Evolutionary conservation across 2,329 filamentous ascomycete genomes (phyloP).

Genomic region (Neodidymelliopsis sp.): DNA sequence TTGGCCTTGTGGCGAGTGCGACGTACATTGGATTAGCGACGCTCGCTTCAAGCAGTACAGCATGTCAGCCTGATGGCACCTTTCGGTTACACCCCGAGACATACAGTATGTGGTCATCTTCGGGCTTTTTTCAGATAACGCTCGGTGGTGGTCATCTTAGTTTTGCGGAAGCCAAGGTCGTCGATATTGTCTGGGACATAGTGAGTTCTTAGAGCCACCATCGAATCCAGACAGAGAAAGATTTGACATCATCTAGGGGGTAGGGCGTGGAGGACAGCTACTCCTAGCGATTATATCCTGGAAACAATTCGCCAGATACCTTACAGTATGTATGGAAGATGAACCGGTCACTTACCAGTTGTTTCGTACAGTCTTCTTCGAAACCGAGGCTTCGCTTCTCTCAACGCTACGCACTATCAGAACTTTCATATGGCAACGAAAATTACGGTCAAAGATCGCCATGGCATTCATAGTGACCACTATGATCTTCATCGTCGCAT

Average conservation of each 20-base stretch:
- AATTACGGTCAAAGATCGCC: slow-evolving; percentile 14
- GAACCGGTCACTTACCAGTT: slow-evolving; percentile 18
- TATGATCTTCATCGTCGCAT: slow-evolving; percentile 17
- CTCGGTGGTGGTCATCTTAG: slow-evolving; percentile 16
- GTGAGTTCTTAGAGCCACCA: slow-evolving; percentile 9
- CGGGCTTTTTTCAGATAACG: slow-evolving; percentile 29
- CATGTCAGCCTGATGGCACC: slow-evolving; percentile 13
- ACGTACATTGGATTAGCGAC: too few relatives aligned
- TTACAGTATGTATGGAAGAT: slow-evolving; percentile 23
- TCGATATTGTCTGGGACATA: slow-evolving; percentile 31
- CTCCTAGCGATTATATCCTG: slow-evolving; percentile 23
- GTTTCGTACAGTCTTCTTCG: slow-evolving; percentile 20
- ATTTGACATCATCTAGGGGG: slow-evolving; percentile 9
- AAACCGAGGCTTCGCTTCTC: slow-evolving; percentile 4
- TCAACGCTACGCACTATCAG: background rate
- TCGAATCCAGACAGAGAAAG: background rate
- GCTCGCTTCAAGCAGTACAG: too few relatives aligned
- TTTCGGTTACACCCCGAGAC: slow-evolving; percentile 5
- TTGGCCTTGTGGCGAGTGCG: too few relatives aligned
- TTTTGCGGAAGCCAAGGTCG: slow-evolving; percentile 25
- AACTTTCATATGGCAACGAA: background rate
- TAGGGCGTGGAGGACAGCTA: slow-evolving; percentile 25
- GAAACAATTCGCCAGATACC: slow-evolving; percentile 19
- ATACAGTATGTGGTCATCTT: slow-evolving; percentile 19
- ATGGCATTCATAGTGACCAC: slow-evolving; percentile 21